Evolutionary conservation across 2,329 filamentous ascomycete genomes (phyloP).

Genomic region (Monosporascus sp.): DNA sequence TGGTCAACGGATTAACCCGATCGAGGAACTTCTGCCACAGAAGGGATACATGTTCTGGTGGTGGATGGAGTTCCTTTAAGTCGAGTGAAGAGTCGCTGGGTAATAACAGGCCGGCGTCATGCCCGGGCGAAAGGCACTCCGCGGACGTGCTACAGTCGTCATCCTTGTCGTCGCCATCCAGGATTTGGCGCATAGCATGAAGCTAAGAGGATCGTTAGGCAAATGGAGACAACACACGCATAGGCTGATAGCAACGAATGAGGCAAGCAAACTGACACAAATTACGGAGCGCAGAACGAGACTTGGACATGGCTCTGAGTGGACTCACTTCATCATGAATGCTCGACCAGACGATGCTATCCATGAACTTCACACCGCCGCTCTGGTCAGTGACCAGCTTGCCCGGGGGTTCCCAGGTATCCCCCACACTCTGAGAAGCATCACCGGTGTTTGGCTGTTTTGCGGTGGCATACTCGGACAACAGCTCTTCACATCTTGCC

Average conservation of each 20-base stretch:
- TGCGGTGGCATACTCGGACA: constrained; percentile 50
- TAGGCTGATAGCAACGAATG: not conserved
- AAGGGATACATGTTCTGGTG: constrained; percentile 59
- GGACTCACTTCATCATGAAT: constrained; percentile 51
- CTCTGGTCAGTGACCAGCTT: constrained; percentile 53
- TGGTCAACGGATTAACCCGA: constrained; percentile 59
- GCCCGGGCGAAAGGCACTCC: constrained; percentile 46
- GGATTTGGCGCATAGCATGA: constrained; percentile 53
- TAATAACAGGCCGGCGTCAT: constrained; percentile 47
- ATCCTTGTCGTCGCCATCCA: constrained; percentile 47
- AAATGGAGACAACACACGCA: not conserved
- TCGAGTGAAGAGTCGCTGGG: constrained; percentile 34
- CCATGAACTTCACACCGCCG: constrained; percentile 48
- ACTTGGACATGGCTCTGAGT: not conserved
- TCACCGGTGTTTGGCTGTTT: constrained; percentile 17
- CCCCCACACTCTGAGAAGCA: constrained; percentile 23
- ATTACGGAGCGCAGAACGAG: too few relatives aligned
- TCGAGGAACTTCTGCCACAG: constrained; percentile 73
- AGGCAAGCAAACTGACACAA: too few relatives aligned
- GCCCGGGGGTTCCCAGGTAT: constrained; percentile 41
- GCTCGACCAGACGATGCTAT: constrained; percentile 48
- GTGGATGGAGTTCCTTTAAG: constrained; percentile 54
- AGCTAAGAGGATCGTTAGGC: constrained; percentile 34
- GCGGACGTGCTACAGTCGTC: constrained; percentile 36
- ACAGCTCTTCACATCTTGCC: constrained; percentile 52